A percentile compares a stretch with the other conserved stretches of the same genome.
Evolutionary conservation across 306 rosid genomes (phyloP).

Genomic region (Astragalus membranaceus): DNA sequence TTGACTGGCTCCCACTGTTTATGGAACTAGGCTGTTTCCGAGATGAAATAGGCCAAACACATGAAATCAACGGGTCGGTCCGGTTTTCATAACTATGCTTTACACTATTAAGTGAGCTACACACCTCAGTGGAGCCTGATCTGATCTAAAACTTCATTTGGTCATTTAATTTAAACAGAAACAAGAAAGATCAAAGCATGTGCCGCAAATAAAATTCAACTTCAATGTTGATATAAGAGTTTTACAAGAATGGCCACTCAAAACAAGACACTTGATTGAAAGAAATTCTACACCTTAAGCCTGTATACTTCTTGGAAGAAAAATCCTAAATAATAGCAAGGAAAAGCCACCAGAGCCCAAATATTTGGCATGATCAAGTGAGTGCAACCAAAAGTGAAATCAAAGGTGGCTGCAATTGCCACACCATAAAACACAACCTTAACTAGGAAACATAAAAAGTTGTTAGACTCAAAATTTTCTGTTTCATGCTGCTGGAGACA

Average conservation of each 20-base stretch:
- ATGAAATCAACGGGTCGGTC: too few species aligned
- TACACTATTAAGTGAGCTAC: too few species aligned
- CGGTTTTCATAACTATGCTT: too few species aligned
- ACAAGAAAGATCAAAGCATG: neutral
- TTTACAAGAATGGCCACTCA: slow-evolving; percentile 35
- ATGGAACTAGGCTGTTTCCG: too few species aligned
- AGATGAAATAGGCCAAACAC: too few species aligned
- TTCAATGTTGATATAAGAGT: slow-evolving; percentile 19
- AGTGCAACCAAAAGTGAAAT: slow-evolving; percentile 16
- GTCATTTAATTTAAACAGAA: too few species aligned
- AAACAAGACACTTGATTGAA: slow-evolving; percentile 29
- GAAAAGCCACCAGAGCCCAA: slow-evolving; percentile 40
- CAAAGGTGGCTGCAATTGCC: slow-evolving; percentile 33
- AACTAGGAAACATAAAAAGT: slow-evolving; percentile 37
- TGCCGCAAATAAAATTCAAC: slow-evolving; percentile 28
- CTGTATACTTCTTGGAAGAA: slow-evolving; percentile 30
- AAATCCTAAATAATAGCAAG: slow-evolving; percentile 18
- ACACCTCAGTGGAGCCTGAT: too few species aligned
- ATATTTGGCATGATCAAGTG: slow-evolving; percentile 39
- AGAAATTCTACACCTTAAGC: slow-evolving; percentile 36
- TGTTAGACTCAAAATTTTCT: slow-evolving; percentile 54
- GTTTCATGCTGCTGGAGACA: slow-evolving; percentile 33
- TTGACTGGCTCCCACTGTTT: too few species aligned
- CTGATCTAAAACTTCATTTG: too few species aligned
- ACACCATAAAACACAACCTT: slow-evolving; percentile 28